Conservation (phyloP, 2,329 filamentous ascomycete genomes). For the Trichoderma koningii region DNA sequence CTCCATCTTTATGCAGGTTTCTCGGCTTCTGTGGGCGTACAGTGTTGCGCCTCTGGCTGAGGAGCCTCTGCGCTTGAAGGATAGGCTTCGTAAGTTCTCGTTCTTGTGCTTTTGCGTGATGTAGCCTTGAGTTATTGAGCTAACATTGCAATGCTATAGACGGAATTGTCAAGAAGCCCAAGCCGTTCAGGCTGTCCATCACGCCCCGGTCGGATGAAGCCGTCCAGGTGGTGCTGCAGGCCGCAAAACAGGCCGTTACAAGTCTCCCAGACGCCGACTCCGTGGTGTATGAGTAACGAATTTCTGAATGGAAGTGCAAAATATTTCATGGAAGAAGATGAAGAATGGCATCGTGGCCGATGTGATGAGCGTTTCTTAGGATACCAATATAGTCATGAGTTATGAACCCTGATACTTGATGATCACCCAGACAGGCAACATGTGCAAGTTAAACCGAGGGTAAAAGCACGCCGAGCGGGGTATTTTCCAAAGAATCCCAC, state of each 20-base stretch:
- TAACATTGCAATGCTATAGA: neutral
- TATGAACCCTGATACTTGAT: too few relatives aligned
- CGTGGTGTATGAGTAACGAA: constrained; percentile 31
- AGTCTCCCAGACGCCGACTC: constrained; percentile 46
- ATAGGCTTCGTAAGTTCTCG: neutral
- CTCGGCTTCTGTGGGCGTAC: constrained; percentile 53
- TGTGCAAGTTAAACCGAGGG: too few relatives aligned
- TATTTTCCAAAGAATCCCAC: too few relatives aligned
- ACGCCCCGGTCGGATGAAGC: constrained; percentile 8
- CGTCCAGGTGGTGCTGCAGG: neutral
- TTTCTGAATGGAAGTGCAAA: too few relatives aligned
- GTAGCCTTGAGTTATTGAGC: neutral
- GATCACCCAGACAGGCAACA: too few relatives aligned
- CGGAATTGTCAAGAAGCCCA: constrained; percentile 5
- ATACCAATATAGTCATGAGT: too few relatives aligned
- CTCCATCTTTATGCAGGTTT: constrained; percentile 50
- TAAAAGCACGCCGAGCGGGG: too few relatives aligned
- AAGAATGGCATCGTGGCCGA: too few relatives aligned
- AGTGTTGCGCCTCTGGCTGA: constrained; percentile 37
- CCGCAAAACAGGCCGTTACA: neutral
- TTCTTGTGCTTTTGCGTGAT: too few relatives aligned
- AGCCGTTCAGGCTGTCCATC: constrained; percentile 3
- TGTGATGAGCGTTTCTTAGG: too few relatives aligned
- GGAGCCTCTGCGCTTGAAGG: constrained; percentile 2
- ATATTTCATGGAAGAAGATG: neutral